Evolutionary conservation across 495 filamentous ascomycete genomes (phyloP).

Genomic region (Hypomontagnella monticulosa): DNA sequence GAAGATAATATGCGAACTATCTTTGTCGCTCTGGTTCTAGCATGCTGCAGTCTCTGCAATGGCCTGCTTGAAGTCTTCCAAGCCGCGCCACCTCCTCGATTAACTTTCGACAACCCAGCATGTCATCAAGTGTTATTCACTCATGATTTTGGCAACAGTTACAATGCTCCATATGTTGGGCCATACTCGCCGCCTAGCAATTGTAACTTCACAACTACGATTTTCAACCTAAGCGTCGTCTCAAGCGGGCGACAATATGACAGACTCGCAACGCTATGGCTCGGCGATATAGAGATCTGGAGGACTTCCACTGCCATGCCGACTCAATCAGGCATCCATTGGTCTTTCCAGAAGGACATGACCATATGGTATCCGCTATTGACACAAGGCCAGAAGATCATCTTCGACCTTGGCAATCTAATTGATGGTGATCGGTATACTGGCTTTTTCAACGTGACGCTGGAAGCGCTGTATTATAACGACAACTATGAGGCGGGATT

Average conservation of each 20-base stretch:
- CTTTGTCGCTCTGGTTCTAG: constrained; percentile 9
- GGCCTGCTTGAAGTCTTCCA: constrained; percentile 40
- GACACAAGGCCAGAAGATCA: constrained; percentile 72
- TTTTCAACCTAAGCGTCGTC: constrained; percentile 83
- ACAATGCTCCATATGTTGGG: constrained; percentile 83
- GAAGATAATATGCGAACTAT: constrained; percentile 1
- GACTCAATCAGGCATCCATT: constrained; percentile 71
- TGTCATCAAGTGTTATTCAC: constrained; percentile 64
- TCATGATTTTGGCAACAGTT: constrained; percentile 79
- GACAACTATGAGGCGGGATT: constrained; percentile 44
- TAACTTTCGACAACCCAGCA: constrained; percentile 17
- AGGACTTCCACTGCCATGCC: constrained; percentile 90
- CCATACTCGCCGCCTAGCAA: constrained; percentile 72
- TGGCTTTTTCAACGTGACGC: constrained; percentile 79
- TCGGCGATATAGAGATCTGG: constrained; percentile 84
- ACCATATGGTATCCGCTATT: constrained; percentile 76
- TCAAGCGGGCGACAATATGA: constrained; percentile 83
- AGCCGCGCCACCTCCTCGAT: constrained; percentile 37
- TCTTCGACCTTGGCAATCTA: constrained; percentile 85
- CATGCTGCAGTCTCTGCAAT: constrained; percentile 18
- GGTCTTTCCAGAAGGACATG: constrained; percentile 87
- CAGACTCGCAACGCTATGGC: constrained; percentile 79
- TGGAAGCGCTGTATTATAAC: constrained; percentile 81
- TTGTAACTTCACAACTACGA: constrained; percentile 80
- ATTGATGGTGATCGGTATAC: constrained; percentile 77